Conservation (phyloP, 129 eudicot genomes). For the Lonicera japonica region DNA sequence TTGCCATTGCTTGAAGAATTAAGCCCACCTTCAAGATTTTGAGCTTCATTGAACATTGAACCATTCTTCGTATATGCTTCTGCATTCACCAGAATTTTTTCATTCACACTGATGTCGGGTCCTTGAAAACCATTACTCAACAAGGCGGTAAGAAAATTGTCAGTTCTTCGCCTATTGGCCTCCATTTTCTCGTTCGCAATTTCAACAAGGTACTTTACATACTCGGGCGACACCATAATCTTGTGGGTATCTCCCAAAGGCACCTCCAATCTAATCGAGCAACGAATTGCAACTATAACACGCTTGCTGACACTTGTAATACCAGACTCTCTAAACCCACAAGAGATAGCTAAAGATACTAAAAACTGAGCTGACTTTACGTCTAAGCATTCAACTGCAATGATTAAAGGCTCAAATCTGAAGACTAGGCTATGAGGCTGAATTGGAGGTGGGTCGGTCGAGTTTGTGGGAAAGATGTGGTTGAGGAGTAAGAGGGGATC, state of each 20-base stretch:
- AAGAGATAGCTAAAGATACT: conserved; percentile 64
- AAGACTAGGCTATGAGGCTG: conserved; percentile 38
- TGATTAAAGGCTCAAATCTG: conserved; percentile 83
- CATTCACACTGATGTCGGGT: background rate
- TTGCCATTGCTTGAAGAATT: conserved; percentile 17
- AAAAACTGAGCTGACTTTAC: conserved; percentile 45
- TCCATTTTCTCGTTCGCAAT: conserved; percentile 93
- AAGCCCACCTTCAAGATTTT: conserved; percentile 2
- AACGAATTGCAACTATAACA: conserved; percentile 74
- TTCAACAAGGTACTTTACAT: conserved; percentile 57
- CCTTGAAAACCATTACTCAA: conserved; percentile 39
- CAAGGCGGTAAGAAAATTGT: conserved; percentile 48
- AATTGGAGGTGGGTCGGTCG: background rate
- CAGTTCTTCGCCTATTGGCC: conserved; percentile 68
- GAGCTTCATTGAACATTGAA: background rate
- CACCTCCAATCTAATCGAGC: conserved; percentile 90
- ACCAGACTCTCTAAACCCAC: conserved; percentile 91
- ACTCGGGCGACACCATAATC: conserved; percentile 63
- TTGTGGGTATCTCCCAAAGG: conserved; percentile 55
- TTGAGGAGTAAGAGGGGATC: conserved; percentile 34
- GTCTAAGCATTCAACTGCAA: conserved; percentile 74
- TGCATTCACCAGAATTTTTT: conserved; percentile 17
- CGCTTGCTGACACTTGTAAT: conserved; percentile 70
- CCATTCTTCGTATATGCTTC: conserved; percentile 23
- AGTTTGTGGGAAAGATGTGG: conserved; percentile 42